Conservation (phyloP, 495 filamentous ascomycete genomes). For the Aspergillus ellipticus region DNA sequence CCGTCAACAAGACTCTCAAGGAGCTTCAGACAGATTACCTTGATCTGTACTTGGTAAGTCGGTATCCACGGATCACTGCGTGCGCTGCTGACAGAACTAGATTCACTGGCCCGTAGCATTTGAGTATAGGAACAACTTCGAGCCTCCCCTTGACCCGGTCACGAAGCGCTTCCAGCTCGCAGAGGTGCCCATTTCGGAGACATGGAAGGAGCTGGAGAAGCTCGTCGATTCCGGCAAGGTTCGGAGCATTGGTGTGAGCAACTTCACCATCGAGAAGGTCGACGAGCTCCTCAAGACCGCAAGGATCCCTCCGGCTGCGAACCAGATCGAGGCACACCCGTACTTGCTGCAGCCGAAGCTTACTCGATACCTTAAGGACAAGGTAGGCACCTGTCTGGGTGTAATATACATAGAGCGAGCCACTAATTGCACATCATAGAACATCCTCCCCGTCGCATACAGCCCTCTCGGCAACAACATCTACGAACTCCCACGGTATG, state of each 20-base stretch:
- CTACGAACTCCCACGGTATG: constrained; percentile 37
- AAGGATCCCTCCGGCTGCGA: constrained; percentile 61
- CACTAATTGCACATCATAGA: constrained; percentile 18
- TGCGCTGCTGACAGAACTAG: constrained; percentile 11
- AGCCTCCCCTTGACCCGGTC: constrained; percentile 26
- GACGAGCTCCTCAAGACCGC: constrained; percentile 63
- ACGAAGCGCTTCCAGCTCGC: constrained; percentile 34
- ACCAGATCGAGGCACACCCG: constrained; percentile 85
- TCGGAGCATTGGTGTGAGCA: constrained; percentile 77
- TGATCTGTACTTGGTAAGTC: constrained; percentile 44
- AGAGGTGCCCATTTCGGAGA: constrained; percentile 34
- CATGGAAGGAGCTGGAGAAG: constrained; percentile 72
- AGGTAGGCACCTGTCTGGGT: constrained; percentile 8
- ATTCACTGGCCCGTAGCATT: constrained; percentile 47
- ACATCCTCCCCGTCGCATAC: constrained; percentile 51
- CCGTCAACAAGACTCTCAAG: constrained; percentile 38
- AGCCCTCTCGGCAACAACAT: constrained; percentile 54
- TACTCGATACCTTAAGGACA: constrained; percentile 34
- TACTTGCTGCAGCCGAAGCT: constrained; percentile 71
- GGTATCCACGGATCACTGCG: neutral
- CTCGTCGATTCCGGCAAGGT: constrained; percentile 64
- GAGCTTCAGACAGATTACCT: constrained; percentile 44
- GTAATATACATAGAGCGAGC: neutral
- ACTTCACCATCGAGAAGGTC: constrained; percentile 63
- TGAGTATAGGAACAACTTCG: constrained; percentile 58